Evolutionary conservation across 768 basidiomycete species (phyloP), one percentile per base, ranked within the genome.

Genomic region (Imleria badia): DNA sequence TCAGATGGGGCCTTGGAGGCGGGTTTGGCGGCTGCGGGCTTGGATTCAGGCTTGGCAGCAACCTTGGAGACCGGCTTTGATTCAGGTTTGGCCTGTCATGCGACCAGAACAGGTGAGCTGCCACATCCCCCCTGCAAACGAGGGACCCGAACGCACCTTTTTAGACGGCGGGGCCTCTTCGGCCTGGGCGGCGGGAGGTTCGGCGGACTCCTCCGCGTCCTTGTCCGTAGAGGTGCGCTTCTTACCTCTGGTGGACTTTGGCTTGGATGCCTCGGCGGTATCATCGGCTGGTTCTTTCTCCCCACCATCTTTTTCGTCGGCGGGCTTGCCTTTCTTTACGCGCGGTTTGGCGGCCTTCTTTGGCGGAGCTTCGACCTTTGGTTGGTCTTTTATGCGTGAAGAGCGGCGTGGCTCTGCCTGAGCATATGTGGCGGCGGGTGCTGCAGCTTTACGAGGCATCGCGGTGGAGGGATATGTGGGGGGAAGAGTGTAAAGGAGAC

Each of bases 401-500:
- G 87, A 89, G 72, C 87, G 87, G 69, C 87, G 86, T 35, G 87
- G 87, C 40, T 78, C 76, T 41, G 73, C 72, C 17, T 34, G 41
- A 1, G 56, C 30, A 23, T 75, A 72, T 47, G 75, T 67, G 22
- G 72, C 76, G 3, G 69, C 55, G 43, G 80, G 60, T 45, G 78
- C 72, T 26, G 81, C 81, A 45, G 85, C 78, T 81, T 88, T 89
- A 64, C 87, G 83, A 59, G 87, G 86, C 87, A 89, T 89, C 50
- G 45, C 36, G 45, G 26, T 12, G 52, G 44, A 9, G 13, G 57
- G 46, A 47, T 61, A 39, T 45, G 61, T 44, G 45, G 42, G 54
- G 59, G 58, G 36, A 48, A 51, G 51, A 54, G 60, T 62, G 61
- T 57, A 30, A 60, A 55, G 52, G 61, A 59, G 66, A 72, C 69